These are phyloP conservation scores for Mycena floridula DNA, from an alignment of 768 basidiomycete genomes.

Conservation along the genomic window DNA sequence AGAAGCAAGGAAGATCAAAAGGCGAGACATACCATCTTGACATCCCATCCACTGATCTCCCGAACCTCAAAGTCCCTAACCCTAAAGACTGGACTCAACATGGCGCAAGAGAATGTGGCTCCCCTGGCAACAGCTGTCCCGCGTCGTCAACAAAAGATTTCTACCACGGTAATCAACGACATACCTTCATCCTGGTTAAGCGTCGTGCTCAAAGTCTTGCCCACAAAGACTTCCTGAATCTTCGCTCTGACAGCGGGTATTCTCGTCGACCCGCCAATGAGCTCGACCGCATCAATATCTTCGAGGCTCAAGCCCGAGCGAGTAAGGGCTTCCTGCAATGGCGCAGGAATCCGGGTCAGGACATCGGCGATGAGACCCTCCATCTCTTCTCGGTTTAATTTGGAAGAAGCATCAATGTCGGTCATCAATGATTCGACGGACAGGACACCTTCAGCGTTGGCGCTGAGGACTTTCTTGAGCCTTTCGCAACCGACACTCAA, in stretches of 20 bases:
- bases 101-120: slow-evolving; percentile 94
- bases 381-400: slow-evolving; percentile 75
- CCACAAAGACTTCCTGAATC: slow-evolving; percentile 79
- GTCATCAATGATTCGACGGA: slow-evolving; percentile 96
- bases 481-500: slow-evolving; percentile 84
- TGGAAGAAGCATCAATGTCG: slow-evolving; percentile 89
- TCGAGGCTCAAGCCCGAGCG: slow-evolving; percentile 80
- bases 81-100: slow-evolving; percentile 96
- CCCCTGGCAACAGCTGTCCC: slow-evolving; percentile 94
- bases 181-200: slow-evolving; percentile 99
- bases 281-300: slow-evolving; percentile 86
- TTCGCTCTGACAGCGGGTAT: slow-evolving; percentile 86
- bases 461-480: slow-evolving; percentile 94
- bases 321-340: slow-evolving; percentile 71
- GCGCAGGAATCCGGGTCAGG: slow-evolving; percentile 69
- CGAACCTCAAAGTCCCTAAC: slow-evolving; percentile 90
- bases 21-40: slow-evolving; percentile 86
- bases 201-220: slow-evolving; percentile 82
- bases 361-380: slow-evolving; percentile 73
- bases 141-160: too few species aligned
- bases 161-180: too few species aligned
- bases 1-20: too few species aligned
- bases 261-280: slow-evolving; percentile 91
- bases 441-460: slow-evolving; percentile 83
- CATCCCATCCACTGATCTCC: slow-evolving; percentile 82